Base-by-base conservation (phyloP, 345 rosid species). In the Brassica incana region DNA sequence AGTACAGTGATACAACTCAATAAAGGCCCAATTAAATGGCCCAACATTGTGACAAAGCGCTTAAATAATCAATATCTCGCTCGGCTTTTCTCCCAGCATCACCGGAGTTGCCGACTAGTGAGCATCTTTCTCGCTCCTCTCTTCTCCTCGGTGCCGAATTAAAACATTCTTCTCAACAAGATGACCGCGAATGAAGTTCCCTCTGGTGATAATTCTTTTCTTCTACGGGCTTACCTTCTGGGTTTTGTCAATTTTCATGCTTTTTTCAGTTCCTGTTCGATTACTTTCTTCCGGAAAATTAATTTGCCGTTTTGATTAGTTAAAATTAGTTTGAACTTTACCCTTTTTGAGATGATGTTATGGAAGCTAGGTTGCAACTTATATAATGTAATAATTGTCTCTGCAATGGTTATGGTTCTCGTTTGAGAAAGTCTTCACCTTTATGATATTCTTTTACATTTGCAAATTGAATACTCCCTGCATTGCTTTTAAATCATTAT, bases 141-240 rank as follows among this genome's bases (percentile, higher is more conserved):
- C 75, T 59, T 56, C 48, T 10, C 5, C 63, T 5, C 36, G 25
- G 54, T 65, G 54, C 60, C 75, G 18, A 70, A 48, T 64, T 40
- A 1, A 1, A 58, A 60, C 82, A 73, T 73, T 79, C 74, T 73
- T 5, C 74, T 67, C 78, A 9, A 12, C 3, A 29, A 59, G 2
- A 80, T 80, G 83, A 33, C 79, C 6, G 7, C 83, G 1, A 75
- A 0, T 20, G 79, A 80, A 12, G 20, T 65, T 63, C 32, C 79
- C 38, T 54, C 79, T 80, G 83, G 83, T 80, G 20, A 75, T 4
- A 64, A 11, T 58, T 10, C 16, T 9, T 59, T 20, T 30, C 73
- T 43, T 23, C 58, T 69, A 64, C 12, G 9, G 0, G 48, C 40
- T 73, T 61, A 14, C 38, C 36, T 16, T 38, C 35, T 32, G 2